These are phyloP conservation scores for Dioszegia aurantiaca DNA, from an alignment of 768 basidiomycete species.

Conservation along the genomic window DNA sequence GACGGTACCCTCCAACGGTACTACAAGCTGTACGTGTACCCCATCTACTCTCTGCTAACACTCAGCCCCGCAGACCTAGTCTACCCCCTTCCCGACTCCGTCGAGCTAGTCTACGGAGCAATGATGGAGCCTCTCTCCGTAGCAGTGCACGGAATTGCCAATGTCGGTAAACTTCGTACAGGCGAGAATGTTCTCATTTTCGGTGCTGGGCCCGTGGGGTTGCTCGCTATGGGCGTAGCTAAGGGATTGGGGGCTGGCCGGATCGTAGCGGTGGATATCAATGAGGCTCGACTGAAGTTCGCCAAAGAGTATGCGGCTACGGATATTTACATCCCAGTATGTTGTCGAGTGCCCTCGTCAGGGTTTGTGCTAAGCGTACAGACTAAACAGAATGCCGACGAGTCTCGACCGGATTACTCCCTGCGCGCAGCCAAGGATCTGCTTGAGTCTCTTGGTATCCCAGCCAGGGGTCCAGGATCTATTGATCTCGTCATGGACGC, in stretches of 20 bases:
- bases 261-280: conserved; percentile 71
- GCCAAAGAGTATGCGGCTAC: conserved; percentile 82
- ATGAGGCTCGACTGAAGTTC: conserved; percentile 71
- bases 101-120: conserved; percentile 89
- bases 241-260: conserved; percentile 83
- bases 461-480: conserved; percentile 66
- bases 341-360: conserved; percentile 15
- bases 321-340: conserved; percentile 56
- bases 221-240: conserved; percentile 89
- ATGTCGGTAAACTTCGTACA: conserved; percentile 67
- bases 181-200: conserved; percentile 78
- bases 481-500: conserved; percentile 89
- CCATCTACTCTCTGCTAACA: background rate
- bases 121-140: conserved; percentile 97
- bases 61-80: conserved; percentile 66
- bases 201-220: conserved; percentile 78
- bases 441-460: conserved; percentile 64
- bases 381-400: conserved; percentile 58
- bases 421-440: conserved; percentile 67
- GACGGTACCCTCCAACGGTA: conserved; percentile 85
- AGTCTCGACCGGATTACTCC: conserved; percentile 69
- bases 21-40: conserved; percentile 64
- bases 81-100: conserved; percentile 68
- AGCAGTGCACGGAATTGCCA: conserved; percentile 80
- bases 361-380: conserved; percentile 11